A percentile compares a stretch with the other conserved stretches of the same genome.
Evolutionary conservation across 257 asterid species (phyloP).

Genomic region (Solanum neorickii): DNA sequence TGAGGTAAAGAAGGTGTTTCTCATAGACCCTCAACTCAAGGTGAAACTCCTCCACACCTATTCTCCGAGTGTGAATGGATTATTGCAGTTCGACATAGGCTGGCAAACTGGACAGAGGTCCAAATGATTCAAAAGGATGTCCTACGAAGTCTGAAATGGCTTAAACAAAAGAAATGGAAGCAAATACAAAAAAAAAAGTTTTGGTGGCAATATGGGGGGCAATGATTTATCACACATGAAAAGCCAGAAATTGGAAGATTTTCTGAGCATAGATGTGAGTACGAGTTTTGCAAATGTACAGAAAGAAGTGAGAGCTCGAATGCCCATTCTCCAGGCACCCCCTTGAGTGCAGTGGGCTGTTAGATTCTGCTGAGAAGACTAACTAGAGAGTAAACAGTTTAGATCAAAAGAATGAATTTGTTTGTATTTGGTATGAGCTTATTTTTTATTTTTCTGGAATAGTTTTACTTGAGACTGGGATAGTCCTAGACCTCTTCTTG

Average conservation of each 20-base stretch:
- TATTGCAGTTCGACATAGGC: neutral
- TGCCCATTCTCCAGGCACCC: too few species aligned
- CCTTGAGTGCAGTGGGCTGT: neutral
- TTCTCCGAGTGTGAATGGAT: neutral
- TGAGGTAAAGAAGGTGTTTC: neutral
- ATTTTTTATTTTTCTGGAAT: neutral
- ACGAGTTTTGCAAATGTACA: neutral
- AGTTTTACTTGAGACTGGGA: neutral
- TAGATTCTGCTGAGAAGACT: neutral
- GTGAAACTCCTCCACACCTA: neutral
- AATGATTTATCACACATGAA: neutral
- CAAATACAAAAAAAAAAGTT: neutral
- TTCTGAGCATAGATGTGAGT: too few species aligned
- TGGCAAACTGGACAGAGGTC: neutral
- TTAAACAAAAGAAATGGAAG: neutral
- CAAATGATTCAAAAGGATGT: too few species aligned
- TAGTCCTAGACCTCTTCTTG: neutral
- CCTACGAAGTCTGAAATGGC: neutral
- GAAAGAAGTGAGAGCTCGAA: neutral
- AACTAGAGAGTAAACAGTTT: neutral
- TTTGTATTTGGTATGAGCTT: neutral
- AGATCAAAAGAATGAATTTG: too few species aligned
- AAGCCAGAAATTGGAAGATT: neutral
- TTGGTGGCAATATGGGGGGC: neutral
- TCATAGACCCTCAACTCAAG: neutral